Percentiles rank a stretch among this genome's conserved stretches.
Evolutionary conservation across 441 rosid species (phyloP).

Genomic region (Erodium chrysanthum): DNA sequence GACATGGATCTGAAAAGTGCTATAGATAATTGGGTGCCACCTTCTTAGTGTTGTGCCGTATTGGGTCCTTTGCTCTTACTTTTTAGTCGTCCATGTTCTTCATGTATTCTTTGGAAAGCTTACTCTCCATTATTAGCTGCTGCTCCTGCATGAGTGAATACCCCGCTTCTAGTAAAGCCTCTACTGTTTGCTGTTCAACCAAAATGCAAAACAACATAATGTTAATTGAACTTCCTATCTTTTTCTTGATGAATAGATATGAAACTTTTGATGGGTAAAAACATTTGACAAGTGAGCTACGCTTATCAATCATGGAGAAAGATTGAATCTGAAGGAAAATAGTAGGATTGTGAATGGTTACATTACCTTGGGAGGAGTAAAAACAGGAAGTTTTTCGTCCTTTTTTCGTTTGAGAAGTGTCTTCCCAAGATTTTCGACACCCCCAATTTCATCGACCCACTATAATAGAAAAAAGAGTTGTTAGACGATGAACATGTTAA

Average conservation of each 20-base stretch:
- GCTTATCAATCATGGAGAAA: neutral
- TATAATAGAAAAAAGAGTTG: conserved; percentile 21
- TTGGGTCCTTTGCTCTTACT: conserved; percentile 3
- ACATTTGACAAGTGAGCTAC: neutral
- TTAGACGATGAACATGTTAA: conserved; percentile 5
- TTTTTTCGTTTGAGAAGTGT: conserved; percentile 52
- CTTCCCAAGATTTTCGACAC: conserved; percentile 55
- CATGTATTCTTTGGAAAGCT: conserved; percentile 91
- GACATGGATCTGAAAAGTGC: neutral
- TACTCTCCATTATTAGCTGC: conserved; percentile 60
- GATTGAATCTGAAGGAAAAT: neutral
- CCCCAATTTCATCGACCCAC: conserved; percentile 90
- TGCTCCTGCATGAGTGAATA: conserved; percentile 68
- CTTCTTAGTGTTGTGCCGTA: neutral
- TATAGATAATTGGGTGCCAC: neutral
- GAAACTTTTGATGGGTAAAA: neutral
- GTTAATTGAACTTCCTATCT: neutral
- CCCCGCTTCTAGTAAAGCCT: conserved; percentile 83
- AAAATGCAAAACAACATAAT: conserved; percentile 9
- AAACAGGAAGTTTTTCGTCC: conserved; percentile 52
- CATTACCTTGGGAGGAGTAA: conserved; percentile 67
- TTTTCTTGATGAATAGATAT: too few relatives aligned
- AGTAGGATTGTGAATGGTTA: neutral
- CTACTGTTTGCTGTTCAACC: conserved; percentile 71
- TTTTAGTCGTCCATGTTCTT: conserved; percentile 61